Percentiles rank a stretch among this genome's conserved stretches.
phyloP scores from a whole-genome alignment of 805 yeast species.

The Ogataea trehalophila region DNA sequence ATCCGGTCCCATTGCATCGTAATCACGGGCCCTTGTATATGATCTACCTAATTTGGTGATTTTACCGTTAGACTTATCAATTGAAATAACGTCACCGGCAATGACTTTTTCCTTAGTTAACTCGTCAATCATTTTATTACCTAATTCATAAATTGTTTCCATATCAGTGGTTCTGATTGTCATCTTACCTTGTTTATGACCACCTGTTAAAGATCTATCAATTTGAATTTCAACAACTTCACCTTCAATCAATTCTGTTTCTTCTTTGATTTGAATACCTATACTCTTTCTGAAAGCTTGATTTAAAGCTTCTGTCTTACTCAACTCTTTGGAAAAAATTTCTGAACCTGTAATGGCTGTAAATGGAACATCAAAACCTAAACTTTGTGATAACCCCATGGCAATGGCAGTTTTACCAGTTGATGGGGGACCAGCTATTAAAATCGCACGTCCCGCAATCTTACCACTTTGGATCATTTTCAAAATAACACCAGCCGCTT shows the following conservation, averaged over 20 bases:
- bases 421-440: conserved; percentile 97
- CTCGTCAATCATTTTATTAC: conserved; percentile 64
- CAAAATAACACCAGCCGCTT: conserved; percentile 92
- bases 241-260: conserved; percentile 97
- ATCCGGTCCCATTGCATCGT: conserved; percentile 97
- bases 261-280: conserved; percentile 92
- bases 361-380: conserved; percentile 96
- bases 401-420: conserved; percentile 98
- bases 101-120: conserved; percentile 90
- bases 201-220: conserved; percentile 88
- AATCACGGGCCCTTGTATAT: conserved; percentile 98
- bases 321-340: conserved; percentile 91
- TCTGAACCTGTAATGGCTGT: conserved; percentile 97
- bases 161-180: conserved; percentile 85
- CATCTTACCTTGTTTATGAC: conserved; percentile 73
- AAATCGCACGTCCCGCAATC: conserved; percentile 93
- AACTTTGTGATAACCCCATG: conserved; percentile 89
- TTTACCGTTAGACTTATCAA: conserved; percentile 96
- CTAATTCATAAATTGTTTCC: conserved; percentile 74
- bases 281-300: conserved; percentile 96
- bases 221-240: conserved; percentile 96
- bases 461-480: conserved; percentile 88
- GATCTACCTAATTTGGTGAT: conserved; percentile 96
- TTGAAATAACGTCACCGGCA: conserved; percentile 94
- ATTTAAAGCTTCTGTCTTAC: conserved; percentile 94